These are phyloP conservation scores for Agaricus subrufescens DNA, from an alignment of 768 basidiomycete species.

Conservation along the genomic window DNA sequence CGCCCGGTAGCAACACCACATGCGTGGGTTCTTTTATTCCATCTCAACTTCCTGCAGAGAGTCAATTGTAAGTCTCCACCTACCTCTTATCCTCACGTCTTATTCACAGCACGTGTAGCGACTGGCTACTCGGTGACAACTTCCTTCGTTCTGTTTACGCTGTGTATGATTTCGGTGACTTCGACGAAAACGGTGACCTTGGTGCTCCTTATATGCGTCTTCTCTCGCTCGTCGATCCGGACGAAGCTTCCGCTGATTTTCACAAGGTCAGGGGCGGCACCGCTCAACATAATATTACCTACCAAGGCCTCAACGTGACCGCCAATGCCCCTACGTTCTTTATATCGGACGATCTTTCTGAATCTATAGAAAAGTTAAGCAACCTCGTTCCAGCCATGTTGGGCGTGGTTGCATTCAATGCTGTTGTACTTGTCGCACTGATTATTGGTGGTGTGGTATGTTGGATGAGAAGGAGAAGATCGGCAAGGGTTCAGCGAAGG, in stretches of 20 bases:
- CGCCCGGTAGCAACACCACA: conserved; percentile 34
- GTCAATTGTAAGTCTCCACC: conserved; percentile 55
- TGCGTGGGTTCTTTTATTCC: conserved; percentile 81
- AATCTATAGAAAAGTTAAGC: conserved; percentile 58
- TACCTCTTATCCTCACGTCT: background rate
- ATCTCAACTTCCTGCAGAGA: conserved; percentile 48
- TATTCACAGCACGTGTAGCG: conserved; percentile 35
- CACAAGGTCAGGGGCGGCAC: conserved; percentile 61
- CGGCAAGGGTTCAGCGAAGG: conserved; percentile 12
- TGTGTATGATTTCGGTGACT: conserved; percentile 84
- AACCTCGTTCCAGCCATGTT: conserved; percentile 70
- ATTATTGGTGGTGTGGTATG: conserved; percentile 47
- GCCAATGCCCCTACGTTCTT: conserved; percentile 41
- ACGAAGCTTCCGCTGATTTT: conserved; percentile 69
- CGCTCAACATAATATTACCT: conserved; percentile 64
- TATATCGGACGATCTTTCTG: conserved; percentile 52
- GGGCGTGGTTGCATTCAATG: conserved; percentile 74
- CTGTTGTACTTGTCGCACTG: conserved; percentile 59
- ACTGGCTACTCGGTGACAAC: conserved; percentile 82
- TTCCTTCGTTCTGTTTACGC: conserved; percentile 79
- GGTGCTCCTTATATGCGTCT: conserved; percentile 78
- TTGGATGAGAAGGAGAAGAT: conserved; percentile 46
- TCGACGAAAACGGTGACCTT: conserved; percentile 55
- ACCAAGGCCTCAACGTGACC: conserved; percentile 44
- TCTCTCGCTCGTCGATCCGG: conserved; percentile 62